phyloP scores from a whole-genome alignment of 2,329 filamentous ascomycete genomes.

The Trichoderma sp. region DNA sequence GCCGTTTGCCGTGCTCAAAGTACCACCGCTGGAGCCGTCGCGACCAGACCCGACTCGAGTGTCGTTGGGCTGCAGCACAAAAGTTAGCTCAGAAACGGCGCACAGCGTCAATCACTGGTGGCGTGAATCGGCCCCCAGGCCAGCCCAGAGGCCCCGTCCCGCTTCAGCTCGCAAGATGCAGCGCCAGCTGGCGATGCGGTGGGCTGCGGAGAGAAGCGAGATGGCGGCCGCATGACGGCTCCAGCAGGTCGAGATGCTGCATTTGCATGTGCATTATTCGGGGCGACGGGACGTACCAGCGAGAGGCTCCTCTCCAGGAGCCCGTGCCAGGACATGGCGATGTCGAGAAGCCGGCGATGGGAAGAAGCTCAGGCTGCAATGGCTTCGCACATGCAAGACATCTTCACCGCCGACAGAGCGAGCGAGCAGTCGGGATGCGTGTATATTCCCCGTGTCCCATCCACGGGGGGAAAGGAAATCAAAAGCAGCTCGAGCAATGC shows the following conservation, averaged over 20 bases:
- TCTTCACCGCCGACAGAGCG: constrained; percentile 19
- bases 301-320: constrained; percentile 22
- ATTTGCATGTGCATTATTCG: background rate
- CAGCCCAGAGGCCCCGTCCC: constrained; percentile 15
- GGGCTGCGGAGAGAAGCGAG: background rate
- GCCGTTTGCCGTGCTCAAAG: constrained; percentile 37
- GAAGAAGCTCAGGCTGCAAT: constrained; percentile 16
- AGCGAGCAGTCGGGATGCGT: background rate
- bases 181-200: constrained; percentile 1
- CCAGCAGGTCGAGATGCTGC: background rate
- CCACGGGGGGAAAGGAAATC: background rate
- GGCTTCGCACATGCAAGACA: constrained; percentile 20
- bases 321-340: constrained; percentile 20
- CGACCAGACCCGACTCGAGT: constrained; percentile 41
- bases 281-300: constrained; percentile 13
- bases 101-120: constrained; percentile 13
- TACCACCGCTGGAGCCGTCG: constrained; percentile 38
- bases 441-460: background rate
- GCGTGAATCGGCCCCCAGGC: constrained; percentile 3
- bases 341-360: constrained; percentile 15
- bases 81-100: background rate
- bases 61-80: constrained; percentile 30
- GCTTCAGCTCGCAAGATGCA: constrained; percentile 13
- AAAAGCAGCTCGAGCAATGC: background rate
- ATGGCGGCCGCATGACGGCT: background rate